These are phyloP conservation scores for Sugiyamaella castrensis DNA, from an alignment of 1,139 yeast species.

Conservation along the genomic window DNA sequence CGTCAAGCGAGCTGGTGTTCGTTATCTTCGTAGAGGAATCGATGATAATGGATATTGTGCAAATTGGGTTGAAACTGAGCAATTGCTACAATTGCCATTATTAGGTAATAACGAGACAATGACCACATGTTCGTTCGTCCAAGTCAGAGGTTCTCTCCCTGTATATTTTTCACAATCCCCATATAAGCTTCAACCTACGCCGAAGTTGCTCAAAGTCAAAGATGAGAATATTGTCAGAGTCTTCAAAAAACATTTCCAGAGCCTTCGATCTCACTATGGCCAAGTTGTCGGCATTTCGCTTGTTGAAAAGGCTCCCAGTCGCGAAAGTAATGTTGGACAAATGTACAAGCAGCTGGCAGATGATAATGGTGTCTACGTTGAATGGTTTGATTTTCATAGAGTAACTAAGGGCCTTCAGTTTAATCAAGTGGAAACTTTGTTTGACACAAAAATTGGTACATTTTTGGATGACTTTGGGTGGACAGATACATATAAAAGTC, in stretches of 20 bases:
- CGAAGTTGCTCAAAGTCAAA: constrained; percentile 34
- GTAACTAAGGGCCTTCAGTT: constrained; percentile 43
- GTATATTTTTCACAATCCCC: constrained; percentile 52
- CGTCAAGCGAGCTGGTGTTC: constrained; percentile 43
- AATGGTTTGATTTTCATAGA: constrained; percentile 47
- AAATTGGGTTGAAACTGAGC: constrained; percentile 48
- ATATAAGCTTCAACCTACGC: constrained; percentile 46
- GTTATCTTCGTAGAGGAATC: constrained; percentile 47
- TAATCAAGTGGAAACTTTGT: constrained; percentile 35
- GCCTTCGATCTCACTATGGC: constrained; percentile 30
- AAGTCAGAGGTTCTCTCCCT: constrained; percentile 48
- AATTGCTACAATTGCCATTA: constrained; percentile 24
- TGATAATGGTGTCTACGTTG: constrained; percentile 30
- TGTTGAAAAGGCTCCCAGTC: constrained; percentile 38
- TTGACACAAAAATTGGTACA: constrained; percentile 31
- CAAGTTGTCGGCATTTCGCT: constrained; percentile 38
- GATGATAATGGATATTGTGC: constrained; percentile 47
- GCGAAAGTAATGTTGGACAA: constrained; percentile 39
- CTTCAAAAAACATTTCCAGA: constrained; percentile 36
- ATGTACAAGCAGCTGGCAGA: constrained; percentile 34
- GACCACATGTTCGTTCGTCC: constrained; percentile 19
- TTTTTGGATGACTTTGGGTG: constrained; percentile 33
- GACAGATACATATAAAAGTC: constrained; percentile 27
- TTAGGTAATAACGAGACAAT: background rate
- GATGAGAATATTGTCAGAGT: constrained; percentile 31